Conservation (phyloP, 2,329 filamentous ascomycete species). For the Trichoderma aggressivum region DNA sequence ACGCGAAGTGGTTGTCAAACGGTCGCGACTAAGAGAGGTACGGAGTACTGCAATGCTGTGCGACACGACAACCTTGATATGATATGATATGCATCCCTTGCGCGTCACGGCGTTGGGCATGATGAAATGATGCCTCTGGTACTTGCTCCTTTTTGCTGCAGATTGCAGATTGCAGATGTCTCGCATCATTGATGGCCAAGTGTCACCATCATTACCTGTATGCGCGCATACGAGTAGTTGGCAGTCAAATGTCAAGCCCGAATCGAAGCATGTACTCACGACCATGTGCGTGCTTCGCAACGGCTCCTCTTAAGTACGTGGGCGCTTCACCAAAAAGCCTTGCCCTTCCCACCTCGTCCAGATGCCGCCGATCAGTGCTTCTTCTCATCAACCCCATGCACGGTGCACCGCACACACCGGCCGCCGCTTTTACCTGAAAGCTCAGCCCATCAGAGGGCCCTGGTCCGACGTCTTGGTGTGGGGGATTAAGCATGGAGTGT, state of each 20-base stretch:
- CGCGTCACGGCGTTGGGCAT: not conserved
- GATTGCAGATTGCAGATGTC: not conserved
- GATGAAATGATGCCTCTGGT: not conserved
- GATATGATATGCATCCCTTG: not conserved
- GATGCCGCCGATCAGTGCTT: constrained; percentile 10
- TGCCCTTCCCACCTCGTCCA: not conserved
- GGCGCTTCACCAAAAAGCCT: not conserved
- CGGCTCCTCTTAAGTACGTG: not conserved
- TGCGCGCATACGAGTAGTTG: no score
- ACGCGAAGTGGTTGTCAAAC: not conserved
- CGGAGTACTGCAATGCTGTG: not conserved
- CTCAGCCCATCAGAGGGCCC: constrained; percentile 10
- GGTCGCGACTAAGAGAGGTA: not conserved
- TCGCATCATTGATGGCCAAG: not conserved
- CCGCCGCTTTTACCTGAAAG: constrained; percentile 6
- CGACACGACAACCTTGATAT: not conserved
- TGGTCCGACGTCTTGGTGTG: not conserved
- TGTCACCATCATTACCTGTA: not conserved
- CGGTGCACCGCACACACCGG: constrained; percentile 2
- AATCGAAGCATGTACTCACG: not conserved
- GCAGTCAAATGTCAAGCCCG: not conserved
- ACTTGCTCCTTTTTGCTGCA: not conserved
- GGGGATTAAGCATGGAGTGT: not conserved
- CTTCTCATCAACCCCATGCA: constrained; percentile 2
- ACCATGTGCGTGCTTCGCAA: not conserved